Conservation (phyloP, 371 early-diverging fungal species). For the Syncephalastrum contaminatum region DNA sequence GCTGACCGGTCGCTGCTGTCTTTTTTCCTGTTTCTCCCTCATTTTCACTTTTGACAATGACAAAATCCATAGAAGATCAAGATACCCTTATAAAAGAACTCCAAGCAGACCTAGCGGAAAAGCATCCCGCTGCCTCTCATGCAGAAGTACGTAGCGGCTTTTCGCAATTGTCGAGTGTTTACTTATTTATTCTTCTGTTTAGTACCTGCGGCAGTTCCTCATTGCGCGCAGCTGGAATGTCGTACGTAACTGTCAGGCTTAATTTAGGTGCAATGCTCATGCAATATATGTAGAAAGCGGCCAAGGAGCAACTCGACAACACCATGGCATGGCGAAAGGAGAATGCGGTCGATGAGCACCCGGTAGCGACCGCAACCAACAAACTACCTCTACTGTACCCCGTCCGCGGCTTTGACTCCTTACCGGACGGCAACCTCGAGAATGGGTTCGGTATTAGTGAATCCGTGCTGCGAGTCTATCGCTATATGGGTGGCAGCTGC, state of each 20-base stretch:
- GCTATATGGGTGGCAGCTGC: slow-evolving; percentile 78
- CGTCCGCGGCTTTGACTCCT: slow-evolving; percentile 66
- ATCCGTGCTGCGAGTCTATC: slow-evolving; percentile 62
- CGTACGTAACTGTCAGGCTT: too few species aligned
- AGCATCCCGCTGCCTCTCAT: too few species aligned
- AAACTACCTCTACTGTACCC: slow-evolving; percentile 68
- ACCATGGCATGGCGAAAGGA: slow-evolving; percentile 72
- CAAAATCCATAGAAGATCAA: slow-evolving; percentile 6
- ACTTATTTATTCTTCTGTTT: slow-evolving; percentile 1
- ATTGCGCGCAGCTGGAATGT: slow-evolving; percentile 61
- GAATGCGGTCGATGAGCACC: slow-evolving; percentile 67
- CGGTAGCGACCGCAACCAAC: slow-evolving; percentile 64
- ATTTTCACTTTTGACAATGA: slow-evolving; percentile 1
- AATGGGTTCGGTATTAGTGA: slow-evolving; percentile 65
- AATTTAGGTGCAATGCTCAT: background rate
- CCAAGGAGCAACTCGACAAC: slow-evolving; percentile 64
- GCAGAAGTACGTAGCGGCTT: background rate
- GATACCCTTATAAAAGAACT: slow-evolving; percentile 4
- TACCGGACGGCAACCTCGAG: slow-evolving; percentile 70
- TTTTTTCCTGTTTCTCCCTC: background rate
- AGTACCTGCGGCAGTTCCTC: slow-evolving; percentile 62
- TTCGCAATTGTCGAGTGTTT: background rate
- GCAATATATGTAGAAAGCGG: slow-evolving; percentile 45
- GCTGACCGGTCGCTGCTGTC: too few species aligned
- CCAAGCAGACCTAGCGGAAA: background rate